phyloP scores from a whole-genome alignment of 805 yeast genomes.

The Hanseniaspora thailandica region DNA sequence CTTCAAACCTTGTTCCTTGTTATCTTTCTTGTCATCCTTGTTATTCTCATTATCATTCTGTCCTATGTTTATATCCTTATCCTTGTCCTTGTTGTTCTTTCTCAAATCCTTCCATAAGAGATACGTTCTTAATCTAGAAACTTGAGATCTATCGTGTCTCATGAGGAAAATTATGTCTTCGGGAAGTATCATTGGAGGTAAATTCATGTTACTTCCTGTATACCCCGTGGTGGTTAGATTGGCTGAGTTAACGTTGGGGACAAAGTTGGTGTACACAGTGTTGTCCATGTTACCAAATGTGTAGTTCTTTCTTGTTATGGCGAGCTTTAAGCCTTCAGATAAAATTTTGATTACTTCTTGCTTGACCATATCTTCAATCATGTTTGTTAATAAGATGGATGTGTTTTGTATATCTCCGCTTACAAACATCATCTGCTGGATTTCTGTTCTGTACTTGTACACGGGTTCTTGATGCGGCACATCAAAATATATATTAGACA shows the following conservation, averaged over 20 bases:
- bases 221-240: neutral
- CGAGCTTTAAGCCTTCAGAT: constrained; percentile 9
- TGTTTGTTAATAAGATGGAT: constrained; percentile 79
- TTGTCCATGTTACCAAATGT: neutral
- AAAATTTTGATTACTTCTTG: constrained; percentile 87
- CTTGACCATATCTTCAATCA: constrained; percentile 88
- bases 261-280: neutral
- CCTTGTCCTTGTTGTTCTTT: constrained; percentile 61
- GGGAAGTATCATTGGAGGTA: constrained; percentile 75
- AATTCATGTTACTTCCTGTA: constrained; percentile 39
- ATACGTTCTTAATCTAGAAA: constrained; percentile 78
- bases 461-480: constrained; percentile 29
- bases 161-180: constrained; percentile 90
- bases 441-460: constrained; percentile 77
- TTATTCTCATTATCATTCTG: constrained; percentile 21
- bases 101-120: constrained; percentile 95
- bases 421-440: constrained; percentile 98
- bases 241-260: neutral
- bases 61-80: constrained; percentile 35
- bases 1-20: constrained; percentile 39
- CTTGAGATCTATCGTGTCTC: constrained; percentile 88
- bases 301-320: constrained; percentile 5
- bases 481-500: constrained; percentile 17
- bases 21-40: constrained; percentile 28
- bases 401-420: constrained; percentile 92